Evolutionary conservation across 768 basidiomycete genomes (phyloP).

Genomic region (Podaxis rugospora): DNA sequence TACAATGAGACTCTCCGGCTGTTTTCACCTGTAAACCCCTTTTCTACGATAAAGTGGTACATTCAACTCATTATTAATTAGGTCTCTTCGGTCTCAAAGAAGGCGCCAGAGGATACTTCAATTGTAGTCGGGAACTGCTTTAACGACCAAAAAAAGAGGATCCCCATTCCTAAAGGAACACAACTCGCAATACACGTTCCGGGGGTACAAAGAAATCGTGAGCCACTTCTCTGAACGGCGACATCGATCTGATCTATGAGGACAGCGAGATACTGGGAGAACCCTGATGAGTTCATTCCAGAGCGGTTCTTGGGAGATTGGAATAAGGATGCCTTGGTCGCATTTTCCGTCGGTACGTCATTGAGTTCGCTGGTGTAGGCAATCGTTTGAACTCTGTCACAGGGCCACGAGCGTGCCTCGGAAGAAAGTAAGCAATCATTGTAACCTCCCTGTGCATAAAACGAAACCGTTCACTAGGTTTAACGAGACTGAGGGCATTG

Average conservation of each 20-base stretch:
- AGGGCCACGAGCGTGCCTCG: conserved; percentile 43
- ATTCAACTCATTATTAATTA: conserved; percentile 12
- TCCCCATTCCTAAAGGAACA: conserved; percentile 41
- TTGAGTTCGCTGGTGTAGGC: not conserved
- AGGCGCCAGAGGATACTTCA: conserved; percentile 41
- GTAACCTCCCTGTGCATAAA: not conserved
- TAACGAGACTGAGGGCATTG: conserved; percentile 49
- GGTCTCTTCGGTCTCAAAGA: conserved; percentile 41
- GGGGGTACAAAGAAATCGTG: conserved; percentile 6
- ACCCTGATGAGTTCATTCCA: conserved; percentile 40
- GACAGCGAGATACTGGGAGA: conserved; percentile 51
- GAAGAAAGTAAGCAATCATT: conserved; percentile 29
- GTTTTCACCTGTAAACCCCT: conserved; percentile 37
- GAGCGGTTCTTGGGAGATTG: conserved; percentile 16
- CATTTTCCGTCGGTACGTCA: conserved; percentile 14
- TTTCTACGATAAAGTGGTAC: not conserved
- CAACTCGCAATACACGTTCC: conserved; percentile 23
- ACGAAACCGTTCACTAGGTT: conserved; percentile 26
- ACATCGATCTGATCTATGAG: not conserved
- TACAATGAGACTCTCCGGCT: conserved; percentile 47
- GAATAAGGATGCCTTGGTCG: conserved; percentile 15
- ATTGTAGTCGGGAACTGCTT: conserved; percentile 25
- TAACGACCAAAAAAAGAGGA: conserved; percentile 31
- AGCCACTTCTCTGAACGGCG: not conserved
- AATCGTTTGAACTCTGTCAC: not conserved